These are phyloP conservation scores for Macrophomina phaseolina DNA, from an alignment of 2,329 filamentous ascomycete species.

Conservation along the genomic window DNA sequence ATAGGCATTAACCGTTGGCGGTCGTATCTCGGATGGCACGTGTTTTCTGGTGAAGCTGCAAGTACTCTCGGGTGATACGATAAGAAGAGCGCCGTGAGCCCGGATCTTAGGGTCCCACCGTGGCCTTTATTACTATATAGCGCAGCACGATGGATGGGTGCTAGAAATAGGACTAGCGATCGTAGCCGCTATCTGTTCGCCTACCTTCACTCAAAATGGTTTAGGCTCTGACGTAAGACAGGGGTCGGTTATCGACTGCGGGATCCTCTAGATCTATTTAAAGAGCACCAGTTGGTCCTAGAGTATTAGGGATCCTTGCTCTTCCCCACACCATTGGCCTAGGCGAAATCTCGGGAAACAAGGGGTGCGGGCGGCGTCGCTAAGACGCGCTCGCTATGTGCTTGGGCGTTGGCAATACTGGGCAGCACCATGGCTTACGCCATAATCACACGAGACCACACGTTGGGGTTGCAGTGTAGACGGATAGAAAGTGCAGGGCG, in stretches of 20 bases:
- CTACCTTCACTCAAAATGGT: neutral
- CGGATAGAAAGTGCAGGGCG: neutral
- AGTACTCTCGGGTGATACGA: neutral
- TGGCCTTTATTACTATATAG: neutral
- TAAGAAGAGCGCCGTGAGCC: neutral
- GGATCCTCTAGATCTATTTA: neutral
- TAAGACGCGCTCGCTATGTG: neutral
- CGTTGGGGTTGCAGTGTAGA: neutral
- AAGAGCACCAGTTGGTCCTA: neutral
- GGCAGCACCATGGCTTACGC: neutral
- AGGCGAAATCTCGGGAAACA: neutral
- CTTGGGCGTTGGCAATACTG: neutral
- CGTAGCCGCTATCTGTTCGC: slow-evolving; percentile 2
- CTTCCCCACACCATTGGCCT: slow-evolving; percentile 3
- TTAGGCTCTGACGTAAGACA: neutral
- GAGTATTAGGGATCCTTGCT: neutral
- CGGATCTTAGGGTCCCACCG: neutral
- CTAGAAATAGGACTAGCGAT: neutral
- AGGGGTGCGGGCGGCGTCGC: neutral
- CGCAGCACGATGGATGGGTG: neutral
- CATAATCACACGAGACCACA: neutral
- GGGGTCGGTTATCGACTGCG: slow-evolving; percentile 7
- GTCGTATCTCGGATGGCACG: neutral
- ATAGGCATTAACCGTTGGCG: slow-evolving; percentile 43
- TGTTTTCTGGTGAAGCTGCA: neutral